A percentile compares a stretch with the other conserved stretches of the same genome.
These are phyloP conservation scores for Tylopilus vinaceipallidus DNA, from an alignment of 768 basidiomycete genomes.

Conservation along the genomic window DNA sequence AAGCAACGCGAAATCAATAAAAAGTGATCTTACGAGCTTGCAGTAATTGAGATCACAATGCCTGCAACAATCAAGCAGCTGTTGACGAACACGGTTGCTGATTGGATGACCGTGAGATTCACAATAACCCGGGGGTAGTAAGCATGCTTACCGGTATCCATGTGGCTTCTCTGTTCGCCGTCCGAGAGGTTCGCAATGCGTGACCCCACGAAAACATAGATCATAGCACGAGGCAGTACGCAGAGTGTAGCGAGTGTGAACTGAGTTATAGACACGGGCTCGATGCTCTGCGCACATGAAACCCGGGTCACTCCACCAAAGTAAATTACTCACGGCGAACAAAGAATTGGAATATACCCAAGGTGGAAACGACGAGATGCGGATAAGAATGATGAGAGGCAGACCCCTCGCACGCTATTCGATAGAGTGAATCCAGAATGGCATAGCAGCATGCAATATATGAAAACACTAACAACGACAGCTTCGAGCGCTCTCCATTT, in stretches of 20 bases:
- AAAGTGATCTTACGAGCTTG: constrained; percentile 58
- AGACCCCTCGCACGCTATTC: constrained; percentile 69
- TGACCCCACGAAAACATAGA: constrained; percentile 79
- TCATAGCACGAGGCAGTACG: constrained; percentile 65
- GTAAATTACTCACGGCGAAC: constrained; percentile 57
- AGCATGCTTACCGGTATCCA: constrained; percentile 66
- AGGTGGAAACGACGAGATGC: constrained; percentile 79
- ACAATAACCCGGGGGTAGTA: background rate
- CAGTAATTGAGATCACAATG: constrained; percentile 51
- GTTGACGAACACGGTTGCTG: constrained; percentile 69
- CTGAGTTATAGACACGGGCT: constrained; percentile 70
- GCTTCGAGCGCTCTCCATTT: constrained; percentile 79
- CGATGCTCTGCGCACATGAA: constrained; percentile 54
- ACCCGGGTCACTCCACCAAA: constrained; percentile 2
- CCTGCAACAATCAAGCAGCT: constrained; percentile 56
- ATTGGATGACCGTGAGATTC: constrained; percentile 12
- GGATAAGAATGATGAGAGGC: constrained; percentile 78
- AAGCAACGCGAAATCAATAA: constrained; percentile 13
- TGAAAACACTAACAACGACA: constrained; percentile 54
- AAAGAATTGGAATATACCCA: constrained; percentile 86
- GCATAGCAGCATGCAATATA: background rate
- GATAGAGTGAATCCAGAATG: constrained; percentile 1
- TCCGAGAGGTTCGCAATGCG: constrained; percentile 74
- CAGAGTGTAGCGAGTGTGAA: constrained; percentile 73
- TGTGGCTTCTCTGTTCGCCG: constrained; percentile 65